Evolutionary conservation across 257 asterid species (phyloP).

Genomic region (Datura wrightii): DNA sequence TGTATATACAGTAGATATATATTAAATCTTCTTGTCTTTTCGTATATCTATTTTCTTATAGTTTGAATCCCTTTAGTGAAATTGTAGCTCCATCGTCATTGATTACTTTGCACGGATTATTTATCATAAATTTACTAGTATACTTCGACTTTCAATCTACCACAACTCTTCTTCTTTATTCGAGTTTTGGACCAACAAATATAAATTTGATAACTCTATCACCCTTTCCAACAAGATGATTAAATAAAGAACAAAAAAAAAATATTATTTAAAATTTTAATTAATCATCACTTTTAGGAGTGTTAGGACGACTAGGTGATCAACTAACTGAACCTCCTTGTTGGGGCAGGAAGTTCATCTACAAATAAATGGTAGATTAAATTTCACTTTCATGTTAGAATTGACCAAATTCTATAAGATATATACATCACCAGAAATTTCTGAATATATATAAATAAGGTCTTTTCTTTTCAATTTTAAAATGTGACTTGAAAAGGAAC

Average conservation of each 20-base stretch:
- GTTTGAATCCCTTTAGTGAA: background rate
- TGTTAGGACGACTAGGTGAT: slow-evolving; percentile 31
- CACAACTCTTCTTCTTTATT: background rate
- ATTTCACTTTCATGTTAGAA: slow-evolving; percentile 21
- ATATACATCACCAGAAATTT: background rate
- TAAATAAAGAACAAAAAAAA: no score
- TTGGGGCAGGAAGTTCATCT: slow-evolving; percentile 31
- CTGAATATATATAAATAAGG: background rate
- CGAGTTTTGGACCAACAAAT: no score
- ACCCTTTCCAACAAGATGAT: background rate
- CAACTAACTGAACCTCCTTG: slow-evolving; percentile 29
- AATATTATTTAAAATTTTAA: no score
- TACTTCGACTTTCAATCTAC: background rate
- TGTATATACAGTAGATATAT: no score
- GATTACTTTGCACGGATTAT: background rate
- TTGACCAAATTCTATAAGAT: background rate
- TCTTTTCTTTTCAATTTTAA: background rate
- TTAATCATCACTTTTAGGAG: background rate
- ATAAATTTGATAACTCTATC: background rate
- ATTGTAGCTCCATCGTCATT: background rate
- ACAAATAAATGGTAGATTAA: slow-evolving; percentile 30
- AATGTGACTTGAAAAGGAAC: background rate
- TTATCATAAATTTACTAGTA: background rate
- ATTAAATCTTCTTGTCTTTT: background rate
- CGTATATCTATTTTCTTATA: background rate